These are phyloP conservation scores for Pisolithus thermaeus DNA, from an alignment of 1,284 basidiomycete species.

Conservation along the genomic window DNA sequence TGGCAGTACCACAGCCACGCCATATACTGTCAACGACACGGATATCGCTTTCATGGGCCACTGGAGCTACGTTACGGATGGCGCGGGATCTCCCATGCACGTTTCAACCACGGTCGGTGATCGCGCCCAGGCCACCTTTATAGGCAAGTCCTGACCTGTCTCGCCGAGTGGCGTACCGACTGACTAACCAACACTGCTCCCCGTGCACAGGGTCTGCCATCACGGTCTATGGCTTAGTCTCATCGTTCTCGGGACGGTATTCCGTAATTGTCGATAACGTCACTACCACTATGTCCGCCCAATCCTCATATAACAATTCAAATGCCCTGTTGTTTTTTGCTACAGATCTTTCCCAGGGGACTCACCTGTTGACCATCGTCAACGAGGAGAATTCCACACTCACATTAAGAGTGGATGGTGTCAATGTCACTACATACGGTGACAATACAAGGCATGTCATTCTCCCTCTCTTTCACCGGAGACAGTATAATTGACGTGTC, in stretches of 20 bases:
- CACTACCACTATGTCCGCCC: conserved; percentile 34
- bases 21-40: conserved; percentile 34
- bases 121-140: conserved; percentile 38
- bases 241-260: conserved; percentile 48
- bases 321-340: conserved; percentile 55
- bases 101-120: conserved; percentile 46
- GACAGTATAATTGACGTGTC: too few relatives aligned
- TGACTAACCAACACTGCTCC: conserved; percentile 5
- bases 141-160: conserved; percentile 31
- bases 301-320: conserved; percentile 41
- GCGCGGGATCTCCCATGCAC: conserved; percentile 32
- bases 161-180: conserved; percentile 9
- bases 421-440: conserved; percentile 38
- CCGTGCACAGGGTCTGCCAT: conserved; percentile 48
- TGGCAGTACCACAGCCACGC: conserved; percentile 32
- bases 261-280: conserved; percentile 53
- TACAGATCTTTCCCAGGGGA: conserved; percentile 49
- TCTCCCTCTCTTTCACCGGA: background rate
- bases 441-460: conserved; percentile 24
- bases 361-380: conserved; percentile 47
- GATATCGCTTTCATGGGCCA: conserved; percentile 41
- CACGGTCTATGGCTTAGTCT: conserved; percentile 49
- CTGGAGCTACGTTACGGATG: conserved; percentile 39
- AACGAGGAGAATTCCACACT: conserved; percentile 51
- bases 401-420: conserved; percentile 29